Base-by-base conservation (phyloP, 106 monocot species). In the Dendrobium catenatum region DNA sequence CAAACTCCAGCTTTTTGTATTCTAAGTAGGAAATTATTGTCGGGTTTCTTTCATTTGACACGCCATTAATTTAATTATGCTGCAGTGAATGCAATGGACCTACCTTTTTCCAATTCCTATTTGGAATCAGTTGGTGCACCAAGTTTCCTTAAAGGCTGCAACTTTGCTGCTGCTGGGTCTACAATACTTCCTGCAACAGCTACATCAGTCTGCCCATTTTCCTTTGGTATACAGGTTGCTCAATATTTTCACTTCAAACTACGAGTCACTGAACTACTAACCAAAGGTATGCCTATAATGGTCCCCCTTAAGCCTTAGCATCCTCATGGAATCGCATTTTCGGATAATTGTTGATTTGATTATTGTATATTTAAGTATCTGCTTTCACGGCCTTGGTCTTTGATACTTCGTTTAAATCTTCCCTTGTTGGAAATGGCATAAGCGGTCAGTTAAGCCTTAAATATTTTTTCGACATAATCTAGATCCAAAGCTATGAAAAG, bases 101-200 rank as follows among this genome's bases (percentile, higher is more conserved):
- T 94, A 73, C 96, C 94, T 10, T 85, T 88, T 31, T 81, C 89
- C n/a, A 87, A 92, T 83, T 40, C 94, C 33, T 97, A 94, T 75
- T 77, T 97, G 79, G 90, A 94, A 75, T 87, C 97, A 31, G 61
- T 97, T 72, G 94, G 97, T 19, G 81, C 85, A 46, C 94, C 92
- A 59, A 88, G 61, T 81, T 97, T 94, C 31, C 82, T 73, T 4
- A 89, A 80, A 29, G 94, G 97, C 16, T 89, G 88, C 78, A 94
- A 97, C 59, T 94, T 97, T 82, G 97, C 94, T 49, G 82, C 80
- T 27, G 97, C 97, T 76, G 97, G 88, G 3, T 94, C 87, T 11
- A 81, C 97, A 26, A 87, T 97, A 61, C 89, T 92, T 82, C 93
- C 95, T 68, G 90, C 90, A 76, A 88, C 90, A 4, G 77, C 86